Base-by-base conservation (phyloP, 768 basidiomycete genomes). In the Mycena galericulata region DNA sequence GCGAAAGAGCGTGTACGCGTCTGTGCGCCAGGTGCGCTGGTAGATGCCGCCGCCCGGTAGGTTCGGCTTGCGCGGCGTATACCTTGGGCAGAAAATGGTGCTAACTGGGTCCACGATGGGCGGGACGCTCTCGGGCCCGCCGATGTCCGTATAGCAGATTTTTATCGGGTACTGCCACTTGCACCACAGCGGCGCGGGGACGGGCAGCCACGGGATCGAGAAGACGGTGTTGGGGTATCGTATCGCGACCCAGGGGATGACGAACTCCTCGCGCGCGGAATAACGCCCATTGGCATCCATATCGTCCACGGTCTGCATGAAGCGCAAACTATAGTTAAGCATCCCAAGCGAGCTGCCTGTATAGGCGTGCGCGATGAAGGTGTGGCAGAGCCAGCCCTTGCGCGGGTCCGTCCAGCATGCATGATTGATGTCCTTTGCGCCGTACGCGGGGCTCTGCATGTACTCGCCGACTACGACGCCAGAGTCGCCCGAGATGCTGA, bases 91-190 rank as follows among this genome's bases (percentile, higher is more conserved):
- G 34, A 57, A 65, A 9, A 65, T 58, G 34, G 64, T 65, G 18
- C 43, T 40, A 32, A 65, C 40, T 15, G 64, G 64, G 47, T 65
- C 64, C 15, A 58, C 55, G 34, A 65, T 65, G 64, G 64, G 56
- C 55, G 64, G 64, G 15, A 65, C 32, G 47, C 64, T 65, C 34
- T 57, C 56, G 43, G 30, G 10, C 32, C 64, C 64, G 24, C 64
- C 64, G 38, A 65, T 55, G 56, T 65, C 64, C 22, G 64, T 38
- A 20, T 47, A 65, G 47, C 64, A 65, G 11, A 65, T 27, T 32
- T 65, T 65, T 24, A 65, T 65, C 2, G 64, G 64, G 55, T 65
- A 65, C 64, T 65, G 64, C 64, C 64, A 65, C 46, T 57, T 54
- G 47, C 64, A 65, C 64, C 64, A 65, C 43, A 65, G 47, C 47